Conservation (phyloP, 2,329 filamentous ascomycete species). For the Cercospora sojina region DNA sequence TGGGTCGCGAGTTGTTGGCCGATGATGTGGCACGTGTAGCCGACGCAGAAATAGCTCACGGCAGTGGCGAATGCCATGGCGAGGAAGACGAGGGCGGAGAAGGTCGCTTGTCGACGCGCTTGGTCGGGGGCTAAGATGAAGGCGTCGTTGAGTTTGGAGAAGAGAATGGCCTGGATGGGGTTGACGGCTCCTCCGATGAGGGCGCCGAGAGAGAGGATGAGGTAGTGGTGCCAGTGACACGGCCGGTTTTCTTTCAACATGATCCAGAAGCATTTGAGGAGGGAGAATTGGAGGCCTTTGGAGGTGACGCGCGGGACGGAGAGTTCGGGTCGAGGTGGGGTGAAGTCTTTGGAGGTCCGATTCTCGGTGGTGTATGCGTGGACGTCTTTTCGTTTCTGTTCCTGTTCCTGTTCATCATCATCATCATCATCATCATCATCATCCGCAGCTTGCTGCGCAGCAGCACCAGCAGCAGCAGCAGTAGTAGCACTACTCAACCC, state of each 20-base stretch:
- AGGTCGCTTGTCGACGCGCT: conserved; percentile 50
- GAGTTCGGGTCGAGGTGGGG: not conserved
- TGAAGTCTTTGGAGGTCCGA: not conserved
- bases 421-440: too few relatives aligned
- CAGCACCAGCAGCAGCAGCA: too few relatives aligned
- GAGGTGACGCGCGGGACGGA: not conserved
- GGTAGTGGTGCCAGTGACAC: not conserved
- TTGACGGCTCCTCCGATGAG: conserved; percentile 41
- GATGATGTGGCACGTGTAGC: conserved; percentile 3
- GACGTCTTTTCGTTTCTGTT: not conserved
- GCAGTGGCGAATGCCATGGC: conserved; percentile 51
- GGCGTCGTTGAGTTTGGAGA: conserved; percentile 49
- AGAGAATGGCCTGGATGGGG: conserved; percentile 51
- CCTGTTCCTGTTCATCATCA: not conserved
- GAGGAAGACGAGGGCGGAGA: conserved; percentile 58
- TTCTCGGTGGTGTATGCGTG: too few relatives aligned
- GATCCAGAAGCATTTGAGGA: not conserved
- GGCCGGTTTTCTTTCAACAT: not conserved
- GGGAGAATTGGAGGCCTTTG: not conserved
- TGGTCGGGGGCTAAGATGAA: too few relatives aligned
- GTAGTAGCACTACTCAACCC: too few relatives aligned
- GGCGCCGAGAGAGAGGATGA: not conserved
- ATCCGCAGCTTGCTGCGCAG: too few relatives aligned
- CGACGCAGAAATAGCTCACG: conserved; percentile 49
- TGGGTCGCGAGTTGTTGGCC: conserved; percentile 28